These are phyloP conservation scores for Aspergillus indologenus DNA, from an alignment of 495 filamentous ascomycete genomes.

Conservation along the genomic window DNA sequence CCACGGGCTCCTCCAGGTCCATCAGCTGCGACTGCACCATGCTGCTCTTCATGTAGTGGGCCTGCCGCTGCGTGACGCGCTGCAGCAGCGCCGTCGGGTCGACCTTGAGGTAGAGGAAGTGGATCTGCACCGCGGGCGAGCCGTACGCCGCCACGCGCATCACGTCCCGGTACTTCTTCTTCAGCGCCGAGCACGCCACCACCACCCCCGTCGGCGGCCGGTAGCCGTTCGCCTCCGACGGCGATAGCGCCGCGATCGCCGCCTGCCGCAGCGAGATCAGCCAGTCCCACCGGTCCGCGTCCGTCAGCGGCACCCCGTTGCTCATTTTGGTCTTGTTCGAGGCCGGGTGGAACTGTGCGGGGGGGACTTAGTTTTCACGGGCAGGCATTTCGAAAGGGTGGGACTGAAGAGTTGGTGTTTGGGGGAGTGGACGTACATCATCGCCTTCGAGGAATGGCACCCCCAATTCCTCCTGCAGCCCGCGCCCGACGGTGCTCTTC, in stretches of 20 bases:
- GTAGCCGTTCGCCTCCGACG: constrained; percentile 41
- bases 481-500: constrained; percentile 87
- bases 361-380: too few relatives aligned
- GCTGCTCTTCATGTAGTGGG: constrained; percentile 94
- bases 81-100: constrained; percentile 68
- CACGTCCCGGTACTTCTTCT: constrained; percentile 96
- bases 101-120: constrained; percentile 90
- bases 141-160: constrained; percentile 85
- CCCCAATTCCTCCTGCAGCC: constrained; percentile 65
- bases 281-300: constrained; percentile 98
- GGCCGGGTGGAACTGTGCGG: constrained; percentile 87
- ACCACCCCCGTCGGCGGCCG: constrained; percentile 72
- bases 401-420: too few relatives aligned
- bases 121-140: constrained; percentile 71
- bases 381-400: too few relatives aligned
- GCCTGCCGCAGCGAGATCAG: constrained; percentile 83
- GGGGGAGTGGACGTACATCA: constrained; percentile 62
- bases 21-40: constrained; percentile 97
- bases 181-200: constrained; percentile 92
- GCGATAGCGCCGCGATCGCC: constrained; percentile 61
- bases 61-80: constrained; percentile 68
- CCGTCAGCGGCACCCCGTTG: constrained; percentile 80
- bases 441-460: constrained; percentile 93
- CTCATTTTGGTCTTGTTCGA: constrained; percentile 94
- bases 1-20: constrained; percentile 74